Conservation (phyloP, 1,284 basidiomycete species). For the Boletus sp. region DNA sequence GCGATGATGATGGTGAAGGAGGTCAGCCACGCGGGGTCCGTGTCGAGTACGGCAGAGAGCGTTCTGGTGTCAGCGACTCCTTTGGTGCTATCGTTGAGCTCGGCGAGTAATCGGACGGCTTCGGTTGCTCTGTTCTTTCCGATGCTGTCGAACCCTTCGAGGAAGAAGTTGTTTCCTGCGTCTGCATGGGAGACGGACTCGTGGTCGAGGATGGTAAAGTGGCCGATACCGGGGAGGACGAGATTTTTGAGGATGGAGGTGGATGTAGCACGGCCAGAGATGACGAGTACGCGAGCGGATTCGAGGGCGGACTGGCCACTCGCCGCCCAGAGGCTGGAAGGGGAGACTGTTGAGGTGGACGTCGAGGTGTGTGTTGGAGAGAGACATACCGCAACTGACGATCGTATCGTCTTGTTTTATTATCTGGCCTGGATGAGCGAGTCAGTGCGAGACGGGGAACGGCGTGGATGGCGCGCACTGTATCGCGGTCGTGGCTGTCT, state of each 20-base stretch:
- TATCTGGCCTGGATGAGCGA: slow-evolving; percentile 57
- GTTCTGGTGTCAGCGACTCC: slow-evolving; percentile 64
- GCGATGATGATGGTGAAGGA: slow-evolving; percentile 81
- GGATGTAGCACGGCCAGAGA: slow-evolving; percentile 78
- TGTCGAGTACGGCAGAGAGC: slow-evolving; percentile 54
- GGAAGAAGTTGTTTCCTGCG: slow-evolving; percentile 95
- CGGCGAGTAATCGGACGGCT: slow-evolving; percentile 73
- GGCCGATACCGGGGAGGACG: slow-evolving; percentile 90
- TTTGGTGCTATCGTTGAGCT: slow-evolving; percentile 87
- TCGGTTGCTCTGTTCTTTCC: slow-evolving; percentile 81
- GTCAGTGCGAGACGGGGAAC: not conserved
- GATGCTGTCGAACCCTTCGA: slow-evolving; percentile 72
- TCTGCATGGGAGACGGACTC: slow-evolving; percentile 66
- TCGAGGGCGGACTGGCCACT: slow-evolving; percentile 94
- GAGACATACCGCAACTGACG: slow-evolving; percentile 77
- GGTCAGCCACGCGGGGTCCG: slow-evolving; percentile 49
- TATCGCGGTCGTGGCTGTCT: slow-evolving; percentile 49
- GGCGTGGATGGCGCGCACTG: slow-evolving; percentile 38
- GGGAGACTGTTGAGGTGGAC: not conserved
- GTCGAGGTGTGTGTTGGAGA: not conserved
- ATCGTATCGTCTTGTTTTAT: slow-evolving; percentile 87
- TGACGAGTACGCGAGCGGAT: slow-evolving; percentile 75
- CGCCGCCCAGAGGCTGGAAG: slow-evolving; percentile 85
- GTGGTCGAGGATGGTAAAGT: slow-evolving; percentile 86
- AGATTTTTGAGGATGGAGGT: slow-evolving; percentile 93